phyloP scores from a whole-genome alignment of 2,329 filamentous ascomycete genomes.

The Colletotrichum cereale region DNA sequence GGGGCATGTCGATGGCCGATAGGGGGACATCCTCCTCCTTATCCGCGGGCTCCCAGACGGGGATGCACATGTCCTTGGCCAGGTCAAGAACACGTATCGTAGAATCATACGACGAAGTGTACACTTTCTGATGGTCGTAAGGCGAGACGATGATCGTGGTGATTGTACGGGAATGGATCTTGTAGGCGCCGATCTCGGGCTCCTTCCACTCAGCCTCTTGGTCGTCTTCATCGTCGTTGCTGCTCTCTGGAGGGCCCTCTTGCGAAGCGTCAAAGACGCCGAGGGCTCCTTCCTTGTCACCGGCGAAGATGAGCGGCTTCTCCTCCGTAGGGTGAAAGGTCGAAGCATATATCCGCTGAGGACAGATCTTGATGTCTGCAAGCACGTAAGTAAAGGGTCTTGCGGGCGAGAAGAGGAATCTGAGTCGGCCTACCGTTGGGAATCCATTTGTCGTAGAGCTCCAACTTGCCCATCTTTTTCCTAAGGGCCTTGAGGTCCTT shows the following conservation, averaged over 20 bases:
- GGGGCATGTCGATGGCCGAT: slow-evolving; percentile 84
- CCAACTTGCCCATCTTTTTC: slow-evolving; percentile 80
- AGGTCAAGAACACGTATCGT: slow-evolving; percentile 91
- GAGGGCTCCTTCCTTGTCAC: slow-evolving; percentile 92
- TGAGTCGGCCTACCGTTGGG: slow-evolving; percentile 74
- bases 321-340: slow-evolving; percentile 88
- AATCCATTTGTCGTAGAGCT: slow-evolving; percentile 85
- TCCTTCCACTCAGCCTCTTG: slow-evolving; percentile 61
- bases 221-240: slow-evolving; percentile 75
- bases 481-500: slow-evolving; percentile 80
- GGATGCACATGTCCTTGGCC: slow-evolving; percentile 80
- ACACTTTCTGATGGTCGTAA: slow-evolving; percentile 79
- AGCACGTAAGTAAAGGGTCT: slow-evolving; percentile 6
- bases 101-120: slow-evolving; percentile 91
- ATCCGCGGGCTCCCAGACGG: slow-evolving; percentile 83
- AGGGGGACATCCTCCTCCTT: slow-evolving; percentile 80
- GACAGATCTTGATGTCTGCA: slow-evolving; percentile 89
- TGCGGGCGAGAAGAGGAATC: slow-evolving; percentile 14
- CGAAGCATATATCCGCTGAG: slow-evolving; percentile 87
- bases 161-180: slow-evolving; percentile 90
- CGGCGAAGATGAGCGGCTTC: slow-evolving; percentile 91
- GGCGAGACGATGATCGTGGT: slow-evolving; percentile 84
- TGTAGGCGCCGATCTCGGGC: slow-evolving; percentile 88
- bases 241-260: slow-evolving; percentile 62
- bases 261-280: slow-evolving; percentile 93